These are phyloP conservation scores for Tanacetum coccineum DNA, from an alignment of 129 eudicot species.

Conservation along the genomic window DNA sequence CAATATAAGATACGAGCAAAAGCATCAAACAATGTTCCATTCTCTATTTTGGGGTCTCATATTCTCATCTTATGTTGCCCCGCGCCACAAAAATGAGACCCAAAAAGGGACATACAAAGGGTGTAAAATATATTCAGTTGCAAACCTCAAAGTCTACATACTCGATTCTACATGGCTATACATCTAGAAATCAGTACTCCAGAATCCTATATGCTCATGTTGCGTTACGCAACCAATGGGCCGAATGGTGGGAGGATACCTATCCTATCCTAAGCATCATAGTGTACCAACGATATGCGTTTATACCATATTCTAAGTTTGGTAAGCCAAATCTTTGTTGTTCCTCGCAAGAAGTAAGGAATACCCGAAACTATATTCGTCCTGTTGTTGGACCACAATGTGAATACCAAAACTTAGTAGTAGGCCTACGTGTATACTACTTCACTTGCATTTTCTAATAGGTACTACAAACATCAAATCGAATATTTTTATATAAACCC, in stretches of 20 bases:
- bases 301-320: constrained; percentile 19
- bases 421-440: background rate
- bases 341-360: background rate
- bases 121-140: constrained; percentile 10
- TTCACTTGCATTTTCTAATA: constrained; percentile 6
- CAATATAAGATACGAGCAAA: constrained; percentile 20
- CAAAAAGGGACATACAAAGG: background rate
- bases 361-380: background rate
- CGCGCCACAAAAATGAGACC: constrained; percentile 2
- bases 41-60: background rate
- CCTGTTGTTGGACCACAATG: constrained; percentile 8
- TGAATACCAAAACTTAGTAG: constrained; percentile 8
- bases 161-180: constrained; percentile 7
- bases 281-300: constrained; percentile 7
- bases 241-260: constrained; percentile 5
- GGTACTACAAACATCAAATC: constrained; percentile 16
- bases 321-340: too few species aligned
- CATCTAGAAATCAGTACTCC: background rate
- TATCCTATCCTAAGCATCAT: constrained; percentile 8
- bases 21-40: constrained; percentile 13
- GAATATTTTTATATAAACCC: constrained; percentile 15
- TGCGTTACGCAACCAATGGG: constrained; percentile 13
- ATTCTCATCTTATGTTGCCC: background rate
- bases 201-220: constrained; percentile 13
- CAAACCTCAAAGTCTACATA: constrained; percentile 14